Base-by-base conservation (phyloP, 1,284 basidiomycete genomes). In the Sporisorium exsertum region DNA sequence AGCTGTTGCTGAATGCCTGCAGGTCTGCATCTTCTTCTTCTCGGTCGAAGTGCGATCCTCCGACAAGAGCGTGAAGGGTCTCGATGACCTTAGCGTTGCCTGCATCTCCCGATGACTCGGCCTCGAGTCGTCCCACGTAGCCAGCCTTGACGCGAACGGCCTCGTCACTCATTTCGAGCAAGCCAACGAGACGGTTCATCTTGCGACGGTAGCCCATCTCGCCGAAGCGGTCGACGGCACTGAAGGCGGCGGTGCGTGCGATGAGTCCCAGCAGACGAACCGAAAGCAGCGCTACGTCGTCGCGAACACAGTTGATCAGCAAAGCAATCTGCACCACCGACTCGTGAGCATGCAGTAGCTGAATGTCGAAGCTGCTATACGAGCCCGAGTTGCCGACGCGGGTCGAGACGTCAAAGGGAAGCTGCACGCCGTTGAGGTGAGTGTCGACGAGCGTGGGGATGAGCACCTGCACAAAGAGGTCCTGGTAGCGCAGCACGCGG, bases 391-490 rank as follows among this genome's bases (percentile, higher is more conserved):
- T 74, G 45, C 77, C 79, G 43, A 81, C 67, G 12, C 69, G 64
- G 7, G 73, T 50, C n/a, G 72, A 61, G 20, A 79, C 64, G 35
- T 81, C 77, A 24, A 77, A 77, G 18, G 59, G 71, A 33, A 72
- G 64, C 26, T 66, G 61, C 2, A 69, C 64, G 26, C 78, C 78
- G 35, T 50, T 62, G 43, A 66, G 57, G 18, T 37, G 55, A 10
- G 76, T 67, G 55, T 94, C 91, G 9, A 90, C 87, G 7, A 96
- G 89, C 5, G 92, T 87, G 3, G 95, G 93, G 13, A 97, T 87
- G 50, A 97, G 89, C 18, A 95, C 91, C 67, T 97, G 94, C 50
- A 95, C 88, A 87, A 96, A 98, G 57, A 94, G 89, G 58, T 93
- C 91, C 84, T 98, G 95, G 33, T 95, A 89, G 63, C 94, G 92